These are phyloP conservation scores for Hura crepitans DNA, from an alignment of 441 rosid species.

Conservation along the genomic window DNA sequence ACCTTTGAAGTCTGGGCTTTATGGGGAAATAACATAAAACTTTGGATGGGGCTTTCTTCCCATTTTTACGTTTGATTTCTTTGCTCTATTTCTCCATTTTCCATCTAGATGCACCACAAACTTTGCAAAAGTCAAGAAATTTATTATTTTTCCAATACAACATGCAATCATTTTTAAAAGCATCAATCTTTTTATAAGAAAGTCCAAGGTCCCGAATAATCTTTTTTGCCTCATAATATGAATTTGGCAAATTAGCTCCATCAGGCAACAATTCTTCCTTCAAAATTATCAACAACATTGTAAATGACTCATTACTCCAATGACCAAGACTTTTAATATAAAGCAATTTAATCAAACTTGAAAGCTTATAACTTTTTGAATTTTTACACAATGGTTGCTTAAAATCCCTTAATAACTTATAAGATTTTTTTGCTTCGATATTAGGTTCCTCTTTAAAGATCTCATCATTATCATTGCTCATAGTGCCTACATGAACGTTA, in stretches of 20 bases:
- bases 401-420: background rate
- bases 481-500: background rate
- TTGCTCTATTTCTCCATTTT: background rate
- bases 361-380: too few relatives aligned
- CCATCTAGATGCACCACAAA: background rate
- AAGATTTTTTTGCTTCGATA: too few relatives aligned
- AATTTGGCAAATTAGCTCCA: too few relatives aligned
- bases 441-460: too few relatives aligned
- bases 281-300: background rate
- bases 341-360: background rate
- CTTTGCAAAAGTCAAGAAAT: background rate
- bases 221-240: background rate
- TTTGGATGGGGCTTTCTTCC: background rate
- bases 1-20: background rate
- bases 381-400: background rate
- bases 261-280: background rate
- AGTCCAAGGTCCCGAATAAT: background rate
- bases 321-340: background rate
- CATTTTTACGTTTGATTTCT: too few relatives aligned
- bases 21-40: background rate
- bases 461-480: too few relatives aligned
- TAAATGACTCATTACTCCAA: background rate
- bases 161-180: background rate
- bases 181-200: background rate
- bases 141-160: background rate